Conservation (phyloP, 176 grass and related monocot species). For the Carex parvula region DNA sequence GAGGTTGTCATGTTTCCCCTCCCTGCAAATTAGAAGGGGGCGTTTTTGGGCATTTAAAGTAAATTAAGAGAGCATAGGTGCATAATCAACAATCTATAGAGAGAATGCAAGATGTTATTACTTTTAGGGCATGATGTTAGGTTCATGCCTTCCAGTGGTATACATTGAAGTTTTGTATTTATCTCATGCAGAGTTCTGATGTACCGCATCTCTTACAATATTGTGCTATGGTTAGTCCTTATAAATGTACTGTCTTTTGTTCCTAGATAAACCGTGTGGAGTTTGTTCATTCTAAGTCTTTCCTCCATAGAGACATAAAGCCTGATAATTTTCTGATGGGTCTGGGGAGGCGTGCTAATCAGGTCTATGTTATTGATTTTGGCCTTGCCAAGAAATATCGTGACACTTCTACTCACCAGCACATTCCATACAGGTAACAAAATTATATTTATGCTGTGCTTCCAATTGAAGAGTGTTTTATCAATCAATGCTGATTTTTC, state of each 20-base stretch:
- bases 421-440: constrained; percentile 83
- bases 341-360: constrained; percentile 86
- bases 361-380: constrained; percentile 98
- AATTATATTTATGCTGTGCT: background rate
- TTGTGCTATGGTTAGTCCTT: background rate
- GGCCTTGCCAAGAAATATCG: constrained; percentile 96
- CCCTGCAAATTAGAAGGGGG: background rate
- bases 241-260: background rate
- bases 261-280: constrained; percentile 91
- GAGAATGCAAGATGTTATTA: background rate
- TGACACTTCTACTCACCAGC: constrained; percentile 83
- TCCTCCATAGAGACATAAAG: constrained; percentile 95
- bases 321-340: constrained; percentile 99
- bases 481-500: background rate
- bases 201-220: background rate
- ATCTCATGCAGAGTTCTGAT: background rate
- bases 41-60: background rate
- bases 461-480: background rate
- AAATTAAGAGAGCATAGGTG: background rate
- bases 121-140: background rate
- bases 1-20: background rate
- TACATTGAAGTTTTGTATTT: background rate
- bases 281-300: constrained; percentile 90
- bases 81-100: background rate
- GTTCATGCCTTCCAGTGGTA: background rate